Evolutionary conservation across 257 asterid species (phyloP), one percentile per base, ranked within the genome.

Genomic region (Salvia splendens): DNA sequence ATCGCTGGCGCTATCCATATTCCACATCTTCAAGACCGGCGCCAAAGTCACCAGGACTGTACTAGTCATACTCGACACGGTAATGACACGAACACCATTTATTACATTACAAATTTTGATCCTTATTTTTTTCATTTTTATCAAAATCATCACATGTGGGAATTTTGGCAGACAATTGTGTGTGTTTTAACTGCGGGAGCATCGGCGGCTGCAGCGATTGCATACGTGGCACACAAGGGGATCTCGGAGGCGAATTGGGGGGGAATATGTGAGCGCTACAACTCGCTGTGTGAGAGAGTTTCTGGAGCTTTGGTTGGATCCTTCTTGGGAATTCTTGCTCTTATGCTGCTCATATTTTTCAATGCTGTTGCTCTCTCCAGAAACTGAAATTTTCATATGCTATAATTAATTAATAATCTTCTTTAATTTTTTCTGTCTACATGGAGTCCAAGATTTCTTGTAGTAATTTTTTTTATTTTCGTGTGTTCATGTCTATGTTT

Each of bases 281-380:
- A 78, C 84, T 75, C 95, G 12, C 79, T 82, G 72, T 90, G 97
- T 9, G 95, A 80, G 15, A 78, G 96, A 12, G 80, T 77, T 56
- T 84, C 97, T 1, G 97, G 97, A 20, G 82, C 97, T 15, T 73
- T 90, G 38, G 94, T 85, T 51, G 96, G 95, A 64, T 82, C 97
- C 2, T 90, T 81, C 78, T 64, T 85, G 5, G 92, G 79, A 41
- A 73, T 78, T 73, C 77, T 86, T 65, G 72, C 86, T 67, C 80
- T 90, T 8, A 57, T 90, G 78, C 71, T 86, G 64, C 65, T 87
- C 64, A 75, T 84, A 9, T 46, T 80, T 32, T 40, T 90, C 60
- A 84, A 95, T 20, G 87, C 94, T 20, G 41, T 83, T 55, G 79
- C 95, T 28, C 81, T 87, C 63, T 80, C 91, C 35, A 72, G 82